A percentile compares a stretch with the other conserved stretches of the same genome.
Evolutionary conservation across 148 eudicot species (phyloP).

Genomic region (Dianthus caryophyllus): DNA sequence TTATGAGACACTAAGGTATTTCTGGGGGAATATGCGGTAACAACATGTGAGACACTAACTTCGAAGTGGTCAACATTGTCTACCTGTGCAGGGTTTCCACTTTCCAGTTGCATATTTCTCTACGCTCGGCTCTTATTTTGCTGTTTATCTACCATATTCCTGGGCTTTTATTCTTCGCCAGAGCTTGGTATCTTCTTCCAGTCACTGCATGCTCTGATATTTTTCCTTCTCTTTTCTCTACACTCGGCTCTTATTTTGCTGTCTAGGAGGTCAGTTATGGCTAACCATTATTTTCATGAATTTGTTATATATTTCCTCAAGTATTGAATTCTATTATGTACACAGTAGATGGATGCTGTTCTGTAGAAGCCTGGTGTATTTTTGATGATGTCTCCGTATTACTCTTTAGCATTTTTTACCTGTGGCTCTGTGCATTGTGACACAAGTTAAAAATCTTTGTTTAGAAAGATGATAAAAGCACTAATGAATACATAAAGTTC

Average conservation of each 20-base stretch:
- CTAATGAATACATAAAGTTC: neutral
- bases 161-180: conserved; percentile 99
- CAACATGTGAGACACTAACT: neutral
- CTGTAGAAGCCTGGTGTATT: too few species aligned
- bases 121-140: neutral
- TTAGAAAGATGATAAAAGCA: conserved; percentile 10
- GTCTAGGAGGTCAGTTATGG: too few species aligned
- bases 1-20: too few species aligned
- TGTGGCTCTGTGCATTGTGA: too few species aligned
- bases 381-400: too few species aligned
- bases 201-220: conserved; percentile 93
- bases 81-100: too few species aligned
- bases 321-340: neutral
- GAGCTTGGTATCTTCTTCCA: conserved; percentile 96
- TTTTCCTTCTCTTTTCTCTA: conserved; percentile 61
- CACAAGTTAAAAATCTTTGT: neutral
- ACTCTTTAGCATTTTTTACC: too few species aligned
- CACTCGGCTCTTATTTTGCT: neutral
- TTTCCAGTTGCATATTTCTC: too few species aligned
- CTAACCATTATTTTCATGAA: neutral
- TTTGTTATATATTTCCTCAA: neutral
- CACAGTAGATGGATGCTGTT: neutral
- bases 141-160: too few species aligned
- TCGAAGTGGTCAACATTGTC: neutral
- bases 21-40: neutral